Percentiles rank a stretch among this genome's conserved stretches.
These are phyloP conservation scores for Plicaturopsis crispa DNA, from an alignment of 768 basidiomycete genomes.

Conservation along the genomic window DNA sequence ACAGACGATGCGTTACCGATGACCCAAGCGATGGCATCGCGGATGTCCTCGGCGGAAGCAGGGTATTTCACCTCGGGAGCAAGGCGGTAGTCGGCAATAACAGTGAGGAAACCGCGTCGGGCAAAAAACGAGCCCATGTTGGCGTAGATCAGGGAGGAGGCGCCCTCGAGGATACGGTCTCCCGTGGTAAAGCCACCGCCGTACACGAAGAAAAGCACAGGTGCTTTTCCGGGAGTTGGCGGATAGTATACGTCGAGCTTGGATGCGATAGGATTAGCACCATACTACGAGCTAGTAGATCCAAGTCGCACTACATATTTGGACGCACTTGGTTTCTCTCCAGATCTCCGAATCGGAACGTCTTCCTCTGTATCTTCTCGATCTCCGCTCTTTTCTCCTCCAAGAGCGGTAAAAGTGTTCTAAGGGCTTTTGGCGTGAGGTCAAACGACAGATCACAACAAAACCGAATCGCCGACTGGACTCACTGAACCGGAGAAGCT, in stretches of 20 bases:
- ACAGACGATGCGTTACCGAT: too few relatives aligned
- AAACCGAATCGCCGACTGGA: too few relatives aligned
- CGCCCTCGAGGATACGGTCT: conserved; percentile 34
- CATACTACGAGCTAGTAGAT: background rate
- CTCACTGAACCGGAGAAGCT: too few relatives aligned
- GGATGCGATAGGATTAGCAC: too few relatives aligned
- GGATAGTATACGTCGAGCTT: conserved; percentile 73
- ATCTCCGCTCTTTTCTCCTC: conserved; percentile 41
- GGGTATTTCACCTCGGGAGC: conserved; percentile 53
- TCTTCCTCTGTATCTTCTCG: conserved; percentile 36
- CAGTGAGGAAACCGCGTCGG: conserved; percentile 44
- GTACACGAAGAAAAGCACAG: conserved; percentile 57
- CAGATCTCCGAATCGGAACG: conserved; percentile 48
- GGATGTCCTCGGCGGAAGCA: conserved; percentile 44
- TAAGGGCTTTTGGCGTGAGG: conserved; percentile 42
- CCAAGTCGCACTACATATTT: background rate
- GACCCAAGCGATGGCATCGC: conserved; percentile 52
- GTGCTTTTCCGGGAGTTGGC: conserved; percentile 25
- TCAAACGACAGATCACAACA: too few relatives aligned
- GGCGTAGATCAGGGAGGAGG: conserved; percentile 46
- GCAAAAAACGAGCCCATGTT: conserved; percentile 59
- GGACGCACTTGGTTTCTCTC: conserved; percentile 41
- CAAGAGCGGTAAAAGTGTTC: conserved; percentile 42
- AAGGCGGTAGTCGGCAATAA: conserved; percentile 65
- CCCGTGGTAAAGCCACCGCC: conserved; percentile 59